phyloP scores from a whole-genome alignment of 1,284 basidiomycete genomes.

The Erythrobasidium hasegawianum region DNA sequence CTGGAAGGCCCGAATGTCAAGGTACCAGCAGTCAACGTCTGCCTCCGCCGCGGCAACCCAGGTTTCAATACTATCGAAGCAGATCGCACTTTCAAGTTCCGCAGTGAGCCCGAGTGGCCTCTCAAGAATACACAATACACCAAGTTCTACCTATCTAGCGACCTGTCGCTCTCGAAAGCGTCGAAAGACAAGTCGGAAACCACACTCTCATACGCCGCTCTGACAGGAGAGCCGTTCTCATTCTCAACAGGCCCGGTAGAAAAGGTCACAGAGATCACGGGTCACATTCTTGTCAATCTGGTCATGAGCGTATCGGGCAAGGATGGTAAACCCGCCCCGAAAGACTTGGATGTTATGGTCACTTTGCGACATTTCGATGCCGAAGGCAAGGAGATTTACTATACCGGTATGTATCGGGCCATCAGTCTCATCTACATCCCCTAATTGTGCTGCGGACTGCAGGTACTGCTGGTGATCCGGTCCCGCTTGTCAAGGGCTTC shows the following conservation, averaged over 20 bases:
- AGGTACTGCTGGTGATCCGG: slow-evolving; percentile 47
- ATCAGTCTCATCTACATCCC: not conserved
- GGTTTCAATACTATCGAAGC: slow-evolving; percentile 46
- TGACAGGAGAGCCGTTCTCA: slow-evolving; percentile 10
- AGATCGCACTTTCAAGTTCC: slow-evolving; percentile 44
- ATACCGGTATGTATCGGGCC: slow-evolving; percentile 40
- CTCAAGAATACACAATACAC: slow-evolving; percentile 45
- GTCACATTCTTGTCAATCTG: slow-evolving; percentile 45
- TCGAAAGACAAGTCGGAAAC: not conserved
- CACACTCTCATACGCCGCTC: not conserved
- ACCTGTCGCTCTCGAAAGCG: slow-evolving; percentile 24
- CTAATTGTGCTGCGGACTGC: slow-evolving; percentile 2
- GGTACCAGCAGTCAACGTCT: slow-evolving; percentile 46
- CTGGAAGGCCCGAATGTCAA: slow-evolving; percentile 45
- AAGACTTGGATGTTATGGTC: slow-evolving; percentile 48
- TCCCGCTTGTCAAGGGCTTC: slow-evolving; percentile 48
- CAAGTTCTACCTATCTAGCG: slow-evolving; percentile 42
- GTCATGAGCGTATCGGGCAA: slow-evolving; percentile 40
- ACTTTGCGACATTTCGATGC: slow-evolving; percentile 47
- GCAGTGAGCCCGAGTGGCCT: slow-evolving; percentile 45
- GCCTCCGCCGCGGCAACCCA: slow-evolving; percentile 47
- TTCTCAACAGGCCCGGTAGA: slow-evolving; percentile 43
- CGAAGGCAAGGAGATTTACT: slow-evolving; percentile 47
- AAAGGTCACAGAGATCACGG: slow-evolving; percentile 47
- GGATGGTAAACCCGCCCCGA: slow-evolving; percentile 41